A percentile compares a stretch with the other conserved stretches of the same genome.
phyloP scores from a whole-genome alignment of 2,329 filamentous ascomycete species.

The Fulvia fulva region DNA sequence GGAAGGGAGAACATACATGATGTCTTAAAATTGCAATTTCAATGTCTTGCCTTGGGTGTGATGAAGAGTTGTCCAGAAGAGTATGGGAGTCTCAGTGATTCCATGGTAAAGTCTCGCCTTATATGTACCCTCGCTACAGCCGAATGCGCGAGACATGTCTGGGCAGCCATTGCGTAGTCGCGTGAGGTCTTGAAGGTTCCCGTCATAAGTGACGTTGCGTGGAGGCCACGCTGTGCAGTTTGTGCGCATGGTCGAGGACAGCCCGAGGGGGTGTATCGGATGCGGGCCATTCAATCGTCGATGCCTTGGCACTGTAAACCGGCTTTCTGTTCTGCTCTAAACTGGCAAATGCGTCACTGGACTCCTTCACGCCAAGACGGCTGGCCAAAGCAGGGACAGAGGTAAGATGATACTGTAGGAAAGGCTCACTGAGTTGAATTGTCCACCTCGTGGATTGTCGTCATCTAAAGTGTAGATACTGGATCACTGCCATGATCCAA shows the following conservation, averaged over 20 bases:
- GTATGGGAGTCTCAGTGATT: not conserved
- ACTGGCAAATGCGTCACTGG: not conserved
- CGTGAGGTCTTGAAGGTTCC: not conserved
- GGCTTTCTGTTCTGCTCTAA: not conserved
- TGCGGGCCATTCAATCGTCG: not conserved
- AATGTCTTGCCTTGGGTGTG: not conserved
- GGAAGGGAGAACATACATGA: not conserved
- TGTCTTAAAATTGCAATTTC: not conserved
- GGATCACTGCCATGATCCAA: not conserved
- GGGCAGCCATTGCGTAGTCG: not conserved
- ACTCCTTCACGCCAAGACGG: not conserved
- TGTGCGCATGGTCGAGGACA: not conserved
- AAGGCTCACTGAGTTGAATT: not conserved
- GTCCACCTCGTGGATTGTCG: slow-evolving; percentile 4
- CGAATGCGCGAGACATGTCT: not conserved
- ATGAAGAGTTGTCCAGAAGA: not conserved
- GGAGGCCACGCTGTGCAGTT: not conserved
- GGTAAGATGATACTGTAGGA: not conserved
- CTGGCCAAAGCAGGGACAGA: not conserved
- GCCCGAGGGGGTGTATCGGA: not conserved
- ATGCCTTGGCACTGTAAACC: not conserved
- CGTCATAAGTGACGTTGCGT: not conserved
- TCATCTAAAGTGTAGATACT: slow-evolving; percentile 12
- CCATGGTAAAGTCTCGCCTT: not conserved
- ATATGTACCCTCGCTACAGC: not conserved